Base-by-base conservation (phyloP, 805 yeast genomes). In the Saccharomycopsis oosterbeekiorum region DNA sequence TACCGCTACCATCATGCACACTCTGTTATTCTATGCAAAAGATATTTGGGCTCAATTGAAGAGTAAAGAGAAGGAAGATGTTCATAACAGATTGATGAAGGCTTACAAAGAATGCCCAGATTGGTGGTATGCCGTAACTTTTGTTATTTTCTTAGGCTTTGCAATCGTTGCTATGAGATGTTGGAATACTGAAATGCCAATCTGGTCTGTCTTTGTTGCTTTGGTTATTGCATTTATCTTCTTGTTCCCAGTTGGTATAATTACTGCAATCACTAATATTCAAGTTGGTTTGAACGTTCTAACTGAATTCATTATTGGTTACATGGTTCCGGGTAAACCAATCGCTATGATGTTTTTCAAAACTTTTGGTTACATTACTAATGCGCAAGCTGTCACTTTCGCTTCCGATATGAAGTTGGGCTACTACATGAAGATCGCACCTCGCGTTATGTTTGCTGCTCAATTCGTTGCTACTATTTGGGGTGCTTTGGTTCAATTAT, bases 351-450 rank as follows among this genome's bases (percentile, higher is more conserved):
- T 86, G 78, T 77, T 81, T 66, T 77, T 83, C 74, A 84, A 84
- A 70, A 80, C 84, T 10, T 79, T 78, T 66, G 86, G 87, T 34
- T 81, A 77, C 69, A 79, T 80, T 65, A 76, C 83, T 43, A 78
- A 78, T 57, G 69, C 70, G 14, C 86, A 83, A 67, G 86, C 87
- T 1, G 75, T 81, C 50, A 73, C 76, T 59, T 83, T 77, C 68
- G 74, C 81, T 39, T 74, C 77, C 9, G 86, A 83, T 66, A 80
- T 81, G 76, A 85, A 85, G 67, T 69, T 82, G 69, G 88, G 82
- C 1, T 89, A 85, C 63, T 86, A 86, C 68, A 70, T 83, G 68
- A 84, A 84, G 65, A 73, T 86, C 19, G 83, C 87, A 0, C 90
- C 89, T 1, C 75, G 84, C 62, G 75, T 83, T 0, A 73, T 84